Percentiles rank a stretch among this genome's conserved stretches.
Conservation (phyloP, 352 stramenopile genomes). For the Porosira glacialis region DNA sequence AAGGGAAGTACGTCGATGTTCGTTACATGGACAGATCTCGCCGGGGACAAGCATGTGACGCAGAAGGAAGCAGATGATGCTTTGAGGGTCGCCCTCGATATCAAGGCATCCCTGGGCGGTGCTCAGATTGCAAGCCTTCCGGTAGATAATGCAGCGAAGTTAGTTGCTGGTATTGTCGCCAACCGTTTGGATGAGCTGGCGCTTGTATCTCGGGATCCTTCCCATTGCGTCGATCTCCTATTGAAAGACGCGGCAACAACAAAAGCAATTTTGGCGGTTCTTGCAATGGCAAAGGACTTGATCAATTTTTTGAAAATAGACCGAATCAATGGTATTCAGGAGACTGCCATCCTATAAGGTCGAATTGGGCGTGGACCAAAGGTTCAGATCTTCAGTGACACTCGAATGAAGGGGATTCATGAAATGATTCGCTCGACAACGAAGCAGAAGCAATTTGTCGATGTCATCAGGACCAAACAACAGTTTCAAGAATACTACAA, state of each 20-base stretch:
- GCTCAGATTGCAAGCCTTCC: slow-evolving; percentile 1
- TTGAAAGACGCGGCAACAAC: slow-evolving; percentile 8
- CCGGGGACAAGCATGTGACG: slow-evolving; percentile 8
- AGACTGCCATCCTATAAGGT: background rate
- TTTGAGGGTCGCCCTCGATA: background rate
- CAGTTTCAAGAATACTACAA: background rate
- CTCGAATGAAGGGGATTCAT: slow-evolving; percentile 3
- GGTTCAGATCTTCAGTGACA: background rate
- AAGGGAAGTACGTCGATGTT: slow-evolving; percentile 6
- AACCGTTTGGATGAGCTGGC: background rate
- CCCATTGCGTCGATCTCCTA: slow-evolving; percentile 10
- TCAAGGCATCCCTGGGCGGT: background rate
- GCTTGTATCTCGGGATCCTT: slow-evolving; percentile 9
- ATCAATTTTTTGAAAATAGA: slow-evolving; percentile 7
- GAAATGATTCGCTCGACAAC: background rate
- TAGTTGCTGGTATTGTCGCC: background rate
- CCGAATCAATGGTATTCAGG: slow-evolving; percentile 8
- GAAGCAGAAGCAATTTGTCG: background rate
- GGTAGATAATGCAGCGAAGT: slow-evolving; percentile 4
- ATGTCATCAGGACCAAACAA: background rate
- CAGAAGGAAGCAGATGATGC: slow-evolving; percentile 6
- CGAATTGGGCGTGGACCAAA: background rate
- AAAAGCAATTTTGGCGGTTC: background rate
- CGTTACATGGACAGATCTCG: slow-evolving; percentile 6
- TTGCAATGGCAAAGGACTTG: background rate